A percentile compares a stretch with the other conserved stretches of the same genome.
These are phyloP conservation scores for Gyrodon lividus DNA, from an alignment of 768 basidiomycete species.

Conservation along the genomic window DNA sequence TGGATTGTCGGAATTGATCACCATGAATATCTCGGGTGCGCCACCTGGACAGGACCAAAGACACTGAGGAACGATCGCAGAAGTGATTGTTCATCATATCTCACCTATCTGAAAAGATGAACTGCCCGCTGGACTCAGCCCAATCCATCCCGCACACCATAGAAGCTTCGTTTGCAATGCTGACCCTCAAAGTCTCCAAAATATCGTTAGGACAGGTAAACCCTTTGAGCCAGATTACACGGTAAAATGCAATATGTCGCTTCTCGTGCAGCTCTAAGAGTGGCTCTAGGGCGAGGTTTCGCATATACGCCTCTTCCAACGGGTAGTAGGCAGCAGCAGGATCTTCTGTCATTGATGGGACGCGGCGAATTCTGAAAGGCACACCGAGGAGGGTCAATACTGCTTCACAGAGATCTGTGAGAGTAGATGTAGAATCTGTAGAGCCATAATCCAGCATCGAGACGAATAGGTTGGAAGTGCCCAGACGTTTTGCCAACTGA, in stretches of 20 bases:
- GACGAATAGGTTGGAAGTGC: conserved; percentile 88
- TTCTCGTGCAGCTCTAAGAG: conserved; percentile 76
- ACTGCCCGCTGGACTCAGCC: conserved; percentile 97
- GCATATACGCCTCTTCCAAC: conserved; percentile 89
- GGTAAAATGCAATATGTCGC: conserved; percentile 77
- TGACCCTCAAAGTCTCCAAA: conserved; percentile 91
- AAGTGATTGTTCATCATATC: conserved; percentile 17
- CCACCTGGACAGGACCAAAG: conserved; percentile 57
- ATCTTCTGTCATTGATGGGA: conserved; percentile 90
- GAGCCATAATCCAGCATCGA: conserved; percentile 98
- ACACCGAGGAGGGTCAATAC: conserved; percentile 92
- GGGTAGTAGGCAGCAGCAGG: conserved; percentile 92
- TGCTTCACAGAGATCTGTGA: conserved; percentile 93
- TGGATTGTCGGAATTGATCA: conserved; percentile 96
- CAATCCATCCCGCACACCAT: conserved; percentile 99
- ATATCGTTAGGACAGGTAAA: conserved; percentile 99
- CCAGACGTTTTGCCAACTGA: conserved; percentile 89
- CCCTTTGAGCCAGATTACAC: conserved; percentile 97
- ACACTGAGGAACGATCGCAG: neutral
- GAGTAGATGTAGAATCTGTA: conserved; percentile 90
- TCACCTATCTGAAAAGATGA: conserved; percentile 96
- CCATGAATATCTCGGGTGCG: conserved; percentile 97
- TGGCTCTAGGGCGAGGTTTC: conserved; percentile 91
- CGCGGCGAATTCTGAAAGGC: conserved; percentile 89
- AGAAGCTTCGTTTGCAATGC: conserved; percentile 86